Evolutionary conservation across 495 filamentous ascomycete species (phyloP), one percentile per base, ranked within the genome.

Genomic region (Ramalina intermedia): DNA sequence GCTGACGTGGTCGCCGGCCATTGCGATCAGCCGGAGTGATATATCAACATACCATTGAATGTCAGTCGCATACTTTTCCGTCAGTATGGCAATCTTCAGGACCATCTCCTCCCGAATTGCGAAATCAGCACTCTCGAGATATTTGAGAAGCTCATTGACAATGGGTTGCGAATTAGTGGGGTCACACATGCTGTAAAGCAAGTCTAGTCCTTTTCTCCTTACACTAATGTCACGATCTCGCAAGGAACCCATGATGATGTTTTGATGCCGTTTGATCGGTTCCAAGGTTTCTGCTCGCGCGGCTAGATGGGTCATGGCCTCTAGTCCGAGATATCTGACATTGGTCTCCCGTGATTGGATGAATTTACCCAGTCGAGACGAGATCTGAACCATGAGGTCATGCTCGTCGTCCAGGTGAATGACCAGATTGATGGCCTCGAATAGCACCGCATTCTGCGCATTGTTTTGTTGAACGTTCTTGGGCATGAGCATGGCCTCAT

Each of bases 391-490:
- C 90, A 96, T 96, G 40, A 99, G 69, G 18, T 80, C 81, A 53
- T 89, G 86, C 58, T 99, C 93, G 5, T 90, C 95, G 55, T 96
- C 93, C n/a, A 99, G 79, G 55, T 96, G 93, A 48, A 99, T 99
- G 50, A 94, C 89, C 46, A 99, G 80, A 60, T 96, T 96, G 64
- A 99, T 96, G 42, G 89, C 93, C 69, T 99, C 93, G 55, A 99
- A 99, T 1, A 99, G 74, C 23, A 99, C 86, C 1, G 93, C 93
- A 57, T 99, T 96, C 58, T 96, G 93, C 1, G 93, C 93, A 66
- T 99, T 99, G 62, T 99, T 99, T 61, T 99, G 91, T 66, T 99
- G 93, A 14, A 96, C 93, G 55, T 99, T 96, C 68, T 96, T 99
- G 12, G 86, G 90, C 58, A 86, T 85, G 54, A 94, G 87, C 71